A percentile compares a stretch with the other conserved stretches of the same genome.
Conservation (phyloP, 768 basidiomycete genomes). For the Lactarius sp. region DNA sequence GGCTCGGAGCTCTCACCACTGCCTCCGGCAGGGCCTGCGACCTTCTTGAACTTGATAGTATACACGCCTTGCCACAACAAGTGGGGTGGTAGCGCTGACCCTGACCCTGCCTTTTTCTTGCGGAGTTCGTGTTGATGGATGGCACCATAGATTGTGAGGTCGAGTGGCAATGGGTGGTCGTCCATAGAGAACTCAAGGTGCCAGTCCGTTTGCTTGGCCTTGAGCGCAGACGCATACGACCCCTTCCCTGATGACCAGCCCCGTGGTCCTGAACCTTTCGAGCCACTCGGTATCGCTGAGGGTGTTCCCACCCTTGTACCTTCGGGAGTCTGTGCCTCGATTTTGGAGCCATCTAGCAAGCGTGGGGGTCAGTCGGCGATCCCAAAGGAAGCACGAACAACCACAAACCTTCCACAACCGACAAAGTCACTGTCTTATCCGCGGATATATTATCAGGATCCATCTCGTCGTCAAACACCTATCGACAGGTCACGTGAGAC, state of each 20-base stretch:
- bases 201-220: constrained; percentile 91
- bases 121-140: constrained; percentile 88
- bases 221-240: constrained; percentile 95
- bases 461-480: constrained; percentile 84
- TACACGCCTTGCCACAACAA: constrained; percentile 89
- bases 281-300: constrained; percentile 44
- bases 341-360: constrained; percentile 74
- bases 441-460: constrained; percentile 63
- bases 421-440: constrained; percentile 84
- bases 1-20: constrained; percentile 43
- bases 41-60: constrained; percentile 90
- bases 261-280: constrained; percentile 33
- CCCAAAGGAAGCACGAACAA: not conserved
- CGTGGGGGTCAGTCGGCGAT: constrained; percentile 11
- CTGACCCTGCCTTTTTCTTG: constrained; percentile 49
- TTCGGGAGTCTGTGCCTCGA: constrained; percentile 95
- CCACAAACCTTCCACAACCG: constrained; percentile 64
- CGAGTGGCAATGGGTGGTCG: constrained; percentile 75
- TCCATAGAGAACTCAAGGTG: constrained; percentile 96
- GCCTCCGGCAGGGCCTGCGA: constrained; percentile 61
- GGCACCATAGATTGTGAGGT: constrained; percentile 94
- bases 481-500: constrained; percentile 5
- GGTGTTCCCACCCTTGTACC: constrained; percentile 94
- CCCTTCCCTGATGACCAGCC: constrained; percentile 37
- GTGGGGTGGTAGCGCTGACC: constrained; percentile 51